Conservation (phyloP, 345 rosid species). For the Aquilaria yunnanensis region DNA sequence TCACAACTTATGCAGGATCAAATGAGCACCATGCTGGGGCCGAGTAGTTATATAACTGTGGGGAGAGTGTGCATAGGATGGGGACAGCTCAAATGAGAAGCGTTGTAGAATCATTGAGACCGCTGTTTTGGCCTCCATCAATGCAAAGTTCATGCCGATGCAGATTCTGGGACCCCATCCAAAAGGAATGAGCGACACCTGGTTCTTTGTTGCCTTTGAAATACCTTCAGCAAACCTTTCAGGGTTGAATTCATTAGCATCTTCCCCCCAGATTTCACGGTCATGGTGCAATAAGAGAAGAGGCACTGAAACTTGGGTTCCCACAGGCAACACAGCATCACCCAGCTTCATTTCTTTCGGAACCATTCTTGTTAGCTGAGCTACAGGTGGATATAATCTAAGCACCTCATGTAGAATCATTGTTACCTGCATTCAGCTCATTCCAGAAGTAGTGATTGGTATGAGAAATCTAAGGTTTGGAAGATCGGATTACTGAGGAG, state of each 20-base stretch:
- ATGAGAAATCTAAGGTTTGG: no score
- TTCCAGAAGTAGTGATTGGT: no score
- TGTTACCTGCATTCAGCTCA: conserved; percentile 15
- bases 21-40: conserved; percentile 21
- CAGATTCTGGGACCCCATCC: conserved; percentile 29
- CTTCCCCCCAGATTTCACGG: conserved; percentile 25
- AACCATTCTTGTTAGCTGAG: conserved; percentile 2
- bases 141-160: conserved; percentile 26
- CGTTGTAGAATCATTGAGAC: conserved; percentile 13
- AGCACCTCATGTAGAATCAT: conserved; percentile 35
- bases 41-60: neutral
- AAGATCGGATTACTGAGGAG: no score
- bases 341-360: conserved; percentile 26
- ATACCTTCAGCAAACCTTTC: conserved; percentile 33
- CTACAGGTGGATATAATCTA: conserved; percentile 31
- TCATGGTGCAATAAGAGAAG: conserved; percentile 25
- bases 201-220: conserved; percentile 22
- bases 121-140: conserved; percentile 18
- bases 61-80: conserved; percentile 22
- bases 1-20: conserved; percentile 8
- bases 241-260: conserved; percentile 27
- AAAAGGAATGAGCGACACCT: conserved; percentile 19
- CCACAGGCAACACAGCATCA: conserved; percentile 17
- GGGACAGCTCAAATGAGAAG: conserved; percentile 22
- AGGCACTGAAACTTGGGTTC: conserved; percentile 17